A percentile compares a stretch with the other conserved stretches of the same genome.
Conservation (phyloP, 768 basidiomycete genomes). For the Phylloporus sp. region DNA sequence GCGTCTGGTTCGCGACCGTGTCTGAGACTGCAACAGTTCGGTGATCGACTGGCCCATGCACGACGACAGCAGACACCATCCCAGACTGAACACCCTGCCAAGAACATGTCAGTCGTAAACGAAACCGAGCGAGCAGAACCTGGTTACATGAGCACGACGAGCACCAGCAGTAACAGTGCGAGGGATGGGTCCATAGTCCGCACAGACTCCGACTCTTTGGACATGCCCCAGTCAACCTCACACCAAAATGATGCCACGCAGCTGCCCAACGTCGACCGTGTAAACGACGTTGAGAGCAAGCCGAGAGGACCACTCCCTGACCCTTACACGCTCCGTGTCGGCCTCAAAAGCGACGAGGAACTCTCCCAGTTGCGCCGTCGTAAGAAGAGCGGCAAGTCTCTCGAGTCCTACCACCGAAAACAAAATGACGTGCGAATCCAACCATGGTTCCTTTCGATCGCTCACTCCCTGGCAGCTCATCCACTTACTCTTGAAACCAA, state of each 20-base stretch:
- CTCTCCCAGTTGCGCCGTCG: slow-evolving; percentile 56
- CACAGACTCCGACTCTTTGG: too few species aligned
- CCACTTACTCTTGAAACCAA: slow-evolving; percentile 77
- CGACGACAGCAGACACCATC: slow-evolving; percentile 66
- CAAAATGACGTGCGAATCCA: slow-evolving; percentile 63
- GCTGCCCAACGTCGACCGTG: background rate
- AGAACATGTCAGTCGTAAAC: slow-evolving; percentile 1
- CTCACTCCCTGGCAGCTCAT: slow-evolving; percentile 58
- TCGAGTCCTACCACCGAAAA: slow-evolving; percentile 61
- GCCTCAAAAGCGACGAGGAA: slow-evolving; percentile 56
- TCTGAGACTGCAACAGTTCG: slow-evolving; percentile 40
- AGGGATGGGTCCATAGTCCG: slow-evolving; percentile 24
- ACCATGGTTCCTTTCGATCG: background rate
- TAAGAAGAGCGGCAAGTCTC: slow-evolving; percentile 52
- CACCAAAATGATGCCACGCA: background rate
- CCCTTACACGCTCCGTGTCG: slow-evolving; percentile 62
- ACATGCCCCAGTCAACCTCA: too few species aligned
- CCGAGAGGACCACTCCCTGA: slow-evolving; percentile 40
- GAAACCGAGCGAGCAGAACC: background rate
- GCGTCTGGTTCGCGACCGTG: slow-evolving; percentile 7
- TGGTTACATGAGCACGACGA: slow-evolving; percentile 46
- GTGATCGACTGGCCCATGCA: slow-evolving; percentile 52
- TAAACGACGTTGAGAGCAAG: slow-evolving; percentile 37
- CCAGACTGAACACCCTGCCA: slow-evolving; percentile 43
- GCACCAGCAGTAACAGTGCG: slow-evolving; percentile 39